These are phyloP conservation scores for Pholiota microspora DNA, from an alignment of 768 basidiomycete genomes.

Conservation along the genomic window DNA sequence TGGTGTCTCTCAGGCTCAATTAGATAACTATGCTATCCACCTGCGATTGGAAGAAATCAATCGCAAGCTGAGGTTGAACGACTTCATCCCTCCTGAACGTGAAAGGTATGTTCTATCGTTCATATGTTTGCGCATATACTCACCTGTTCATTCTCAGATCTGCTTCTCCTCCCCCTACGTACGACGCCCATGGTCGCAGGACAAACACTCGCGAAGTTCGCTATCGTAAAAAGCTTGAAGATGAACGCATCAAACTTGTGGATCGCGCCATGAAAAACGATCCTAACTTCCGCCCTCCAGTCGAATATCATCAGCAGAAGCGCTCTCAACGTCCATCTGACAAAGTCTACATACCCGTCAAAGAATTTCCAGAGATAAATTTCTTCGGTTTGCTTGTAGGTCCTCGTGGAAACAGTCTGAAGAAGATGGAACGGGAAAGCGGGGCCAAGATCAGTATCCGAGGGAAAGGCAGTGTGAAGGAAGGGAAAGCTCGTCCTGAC, in stretches of 20 bases:
- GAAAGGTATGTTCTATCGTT: conserved; percentile 57
- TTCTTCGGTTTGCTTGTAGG: conserved; percentile 98
- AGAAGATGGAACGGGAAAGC: conserved; percentile 98
- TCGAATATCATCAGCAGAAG: conserved; percentile 95
- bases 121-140: conserved; percentile 25
- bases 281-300: conserved; percentile 95
- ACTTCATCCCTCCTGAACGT: conserved; percentile 93
- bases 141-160: conserved; percentile 51
- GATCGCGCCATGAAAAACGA: conserved; percentile 97
- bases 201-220: conserved; percentile 99
- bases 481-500: conserved; percentile 95
- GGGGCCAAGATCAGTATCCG: conserved; percentile 98
- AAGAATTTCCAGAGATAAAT: conserved; percentile 99
- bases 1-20: conserved; percentile 92
- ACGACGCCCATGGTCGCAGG: conserved; percentile 95
- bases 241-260: conserved; percentile 89
- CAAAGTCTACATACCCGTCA: conserved; percentile 99
- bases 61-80: conserved; percentile 88
- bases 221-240: conserved; percentile 93
- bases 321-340: conserved; percentile 92
- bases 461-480: conserved; percentile 98
- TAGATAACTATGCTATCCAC: conserved; percentile 97
- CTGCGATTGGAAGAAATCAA: conserved; percentile 97
- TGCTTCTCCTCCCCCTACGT: conserved; percentile 94
- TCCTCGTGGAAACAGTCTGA: conserved; percentile 97